Evolutionary conservation across 768 basidiomycete genomes (phyloP).

Genomic region (Lyophyllum shimeji): DNA sequence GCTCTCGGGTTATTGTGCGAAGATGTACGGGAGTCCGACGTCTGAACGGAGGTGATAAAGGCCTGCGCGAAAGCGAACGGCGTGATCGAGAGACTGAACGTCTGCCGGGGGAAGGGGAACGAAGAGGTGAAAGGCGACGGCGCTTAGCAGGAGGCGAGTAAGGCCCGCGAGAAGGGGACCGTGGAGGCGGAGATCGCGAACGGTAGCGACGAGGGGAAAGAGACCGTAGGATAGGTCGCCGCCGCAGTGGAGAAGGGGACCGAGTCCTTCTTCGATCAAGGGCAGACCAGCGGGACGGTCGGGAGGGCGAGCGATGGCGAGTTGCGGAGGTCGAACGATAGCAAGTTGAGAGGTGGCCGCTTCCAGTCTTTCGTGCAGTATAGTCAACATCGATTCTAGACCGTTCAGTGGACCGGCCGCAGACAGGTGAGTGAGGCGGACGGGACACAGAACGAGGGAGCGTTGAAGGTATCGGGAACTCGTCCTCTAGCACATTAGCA

Average conservation of each 20-base stretch:
- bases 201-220: conserved; percentile 2
- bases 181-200: conserved; percentile 6
- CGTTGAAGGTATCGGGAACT: conserved; percentile 6
- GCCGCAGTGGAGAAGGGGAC: neutral
- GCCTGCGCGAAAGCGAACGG: neutral
- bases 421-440: neutral
- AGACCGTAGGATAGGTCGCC: neutral
- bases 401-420: neutral
- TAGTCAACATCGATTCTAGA: neutral
- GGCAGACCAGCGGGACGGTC: neutral
- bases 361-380: neutral
- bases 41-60: neutral
- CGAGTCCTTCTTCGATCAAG: neutral
- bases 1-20: conserved; percentile 10
- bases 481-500: neutral
- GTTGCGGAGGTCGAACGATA: conserved; percentile 2
- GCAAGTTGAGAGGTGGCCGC: neutral
- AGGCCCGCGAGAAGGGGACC: neutral
- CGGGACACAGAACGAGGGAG: neutral
- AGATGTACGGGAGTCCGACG: conserved; percentile 10
- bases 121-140: conserved; percentile 2
- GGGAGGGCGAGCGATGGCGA: conserved; percentile 1
- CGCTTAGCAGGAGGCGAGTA: conserved; percentile 2
- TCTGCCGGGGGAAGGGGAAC: neutral
- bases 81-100: neutral